These are phyloP conservation scores for Parmelia sp. DNA, from an alignment of 495 filamentous ascomycete species.

Conservation along the genomic window DNA sequence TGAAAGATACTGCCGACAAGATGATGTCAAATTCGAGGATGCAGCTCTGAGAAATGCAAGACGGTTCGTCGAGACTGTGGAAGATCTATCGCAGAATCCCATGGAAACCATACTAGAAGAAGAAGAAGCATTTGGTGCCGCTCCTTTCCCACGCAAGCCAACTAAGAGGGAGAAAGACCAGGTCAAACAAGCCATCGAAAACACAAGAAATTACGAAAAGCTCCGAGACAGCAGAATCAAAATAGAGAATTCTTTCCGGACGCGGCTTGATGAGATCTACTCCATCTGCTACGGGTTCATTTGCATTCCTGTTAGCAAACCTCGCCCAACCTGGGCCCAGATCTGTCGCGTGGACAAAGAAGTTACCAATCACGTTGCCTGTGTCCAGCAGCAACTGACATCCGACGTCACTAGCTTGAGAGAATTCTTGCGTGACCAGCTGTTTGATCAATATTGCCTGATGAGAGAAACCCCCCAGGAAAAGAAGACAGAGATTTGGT, in stretches of 20 bases:
- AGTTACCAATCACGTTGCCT: background rate
- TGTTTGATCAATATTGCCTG: background rate
- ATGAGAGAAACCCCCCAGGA: background rate
- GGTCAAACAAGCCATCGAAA: background rate
- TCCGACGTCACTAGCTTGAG: background rate
- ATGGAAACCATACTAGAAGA: background rate
- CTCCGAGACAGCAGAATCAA: background rate
- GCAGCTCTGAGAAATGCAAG: background rate
- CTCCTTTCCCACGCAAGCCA: background rate
- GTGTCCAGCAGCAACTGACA: background rate
- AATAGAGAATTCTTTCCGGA: background rate
- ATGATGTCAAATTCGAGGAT: background rate
- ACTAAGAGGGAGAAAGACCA: background rate
- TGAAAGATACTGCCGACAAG: background rate
- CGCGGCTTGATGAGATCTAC: background rate
- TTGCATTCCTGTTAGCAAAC: background rate
- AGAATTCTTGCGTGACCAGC: background rate
- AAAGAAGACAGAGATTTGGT: background rate
- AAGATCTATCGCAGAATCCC: background rate
- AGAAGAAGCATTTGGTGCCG: background rate
- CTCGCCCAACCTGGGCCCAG: background rate
- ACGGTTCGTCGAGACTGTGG: background rate
- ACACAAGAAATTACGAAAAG: background rate
- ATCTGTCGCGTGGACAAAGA: background rate
- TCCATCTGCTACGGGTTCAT: background rate